A percentile compares a stretch with the other conserved stretches of the same genome.
Evolutionary conservation across 345 rosid genomes (phyloP).

Genomic region (Acer campestre): DNA sequence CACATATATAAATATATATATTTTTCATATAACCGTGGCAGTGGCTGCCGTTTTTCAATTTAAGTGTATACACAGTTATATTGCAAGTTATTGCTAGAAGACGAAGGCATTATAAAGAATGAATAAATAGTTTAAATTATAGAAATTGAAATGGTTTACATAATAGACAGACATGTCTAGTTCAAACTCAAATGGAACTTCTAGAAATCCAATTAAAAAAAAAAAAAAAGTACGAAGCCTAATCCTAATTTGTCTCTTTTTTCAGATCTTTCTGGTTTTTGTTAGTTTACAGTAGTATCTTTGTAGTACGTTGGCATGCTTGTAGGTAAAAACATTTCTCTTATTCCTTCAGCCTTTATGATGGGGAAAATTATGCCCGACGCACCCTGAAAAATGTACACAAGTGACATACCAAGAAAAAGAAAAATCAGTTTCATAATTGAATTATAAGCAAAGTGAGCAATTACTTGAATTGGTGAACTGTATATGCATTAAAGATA

Average conservation of each 20-base stretch:
- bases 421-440: no score
- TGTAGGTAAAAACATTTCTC: constrained; percentile 14
- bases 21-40: neutral
- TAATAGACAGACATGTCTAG: neutral
- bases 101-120: neutral
- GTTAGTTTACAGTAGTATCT: constrained; percentile 7
- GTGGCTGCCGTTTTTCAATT: no score
- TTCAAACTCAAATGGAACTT: neutral
- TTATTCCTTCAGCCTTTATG: constrained; percentile 20
- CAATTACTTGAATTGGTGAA: no score
- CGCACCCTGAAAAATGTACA: constrained; percentile 3
- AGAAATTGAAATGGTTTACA: neutral
- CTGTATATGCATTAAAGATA: neutral
- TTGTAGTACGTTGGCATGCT: neutral
- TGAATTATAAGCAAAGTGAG: no score
- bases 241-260: neutral
- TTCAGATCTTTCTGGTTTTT: neutral
- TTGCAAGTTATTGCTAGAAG: neutral
- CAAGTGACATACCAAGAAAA: no score
- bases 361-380: constrained; percentile 15
- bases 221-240: no score
- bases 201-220: neutral
- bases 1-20: neutral
- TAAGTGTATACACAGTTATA: neutral
- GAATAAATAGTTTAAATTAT: neutral